A percentile compares a stretch with the other conserved stretches of the same genome.
Evolutionary conservation across 345 rosid genomes (phyloP).

Genomic region (Arabidopsis suecica): DNA sequence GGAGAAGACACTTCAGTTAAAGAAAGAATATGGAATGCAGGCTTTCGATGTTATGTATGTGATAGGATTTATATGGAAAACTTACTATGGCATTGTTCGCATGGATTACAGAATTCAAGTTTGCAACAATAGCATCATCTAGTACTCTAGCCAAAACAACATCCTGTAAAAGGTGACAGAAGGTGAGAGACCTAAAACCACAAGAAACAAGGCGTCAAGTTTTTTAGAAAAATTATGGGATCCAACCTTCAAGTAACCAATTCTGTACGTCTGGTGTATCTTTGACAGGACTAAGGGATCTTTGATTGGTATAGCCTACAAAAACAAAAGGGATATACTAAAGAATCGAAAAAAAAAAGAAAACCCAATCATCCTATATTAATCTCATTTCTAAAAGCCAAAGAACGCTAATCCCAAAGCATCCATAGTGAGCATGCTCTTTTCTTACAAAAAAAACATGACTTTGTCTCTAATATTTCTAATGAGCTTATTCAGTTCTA

Average conservation of each 20-base stretch:
- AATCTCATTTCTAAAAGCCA: conserved; percentile 16
- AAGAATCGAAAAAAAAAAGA: background rate
- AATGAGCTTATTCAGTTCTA: background rate
- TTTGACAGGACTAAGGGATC: conserved; percentile 83
- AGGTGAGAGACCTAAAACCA: conserved; percentile 26
- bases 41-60: conserved; percentile 24
- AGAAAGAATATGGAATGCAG: conserved; percentile 24
- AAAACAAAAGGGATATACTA: conserved; percentile 20
- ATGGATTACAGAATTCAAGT: conserved; percentile 90
- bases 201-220: background rate
- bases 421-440: background rate
- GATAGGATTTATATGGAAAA: conserved; percentile 21
- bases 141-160: conserved; percentile 91
- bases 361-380: conserved; percentile 5
- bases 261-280: conserved; percentile 97
- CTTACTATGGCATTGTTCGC: conserved; percentile 94
- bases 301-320: conserved; percentile 89
- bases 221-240: conserved; percentile 13
- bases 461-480: conserved; percentile 3
- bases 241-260: conserved; percentile 93
- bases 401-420: conserved; percentile 1
- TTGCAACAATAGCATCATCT: conserved; percentile 89
- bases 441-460: conserved; percentile 7
- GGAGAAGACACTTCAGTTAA: conserved; percentile 37
- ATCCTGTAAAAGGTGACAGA: conserved; percentile 59